Evolutionary conservation across 805 yeast species (phyloP), one percentile per base, ranked within the genome.

Genomic region (Candida arabinofermentans): DNA sequence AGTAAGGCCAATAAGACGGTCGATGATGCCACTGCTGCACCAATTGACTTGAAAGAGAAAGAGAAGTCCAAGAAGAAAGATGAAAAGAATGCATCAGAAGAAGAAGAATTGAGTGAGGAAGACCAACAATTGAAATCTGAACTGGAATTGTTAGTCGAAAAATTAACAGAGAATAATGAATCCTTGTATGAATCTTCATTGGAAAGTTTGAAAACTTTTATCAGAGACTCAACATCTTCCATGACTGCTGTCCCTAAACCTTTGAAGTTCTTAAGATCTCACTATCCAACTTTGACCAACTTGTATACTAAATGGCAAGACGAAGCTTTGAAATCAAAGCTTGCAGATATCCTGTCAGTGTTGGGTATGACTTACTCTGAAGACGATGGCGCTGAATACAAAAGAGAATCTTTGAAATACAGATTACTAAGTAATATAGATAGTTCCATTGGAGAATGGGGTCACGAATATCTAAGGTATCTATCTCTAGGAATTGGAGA

Each of bases 221-320:
- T 93, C 55, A 79, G 87, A 51, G 95, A 93, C 41, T 86, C 97
- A 10, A 93, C 99, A 3, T 86, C 96, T 29, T 90, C 97, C 8
- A 93, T 93, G 97, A 93, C 99, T 2, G 99, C 99, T 3, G 99
- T 93, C 39, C 99, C 99, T 29, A 93, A 93, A 65, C 99, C 99
- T 5, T 77, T 93, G 67, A 95, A 93, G 70, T 93, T 93, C 61
- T 74, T 93, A 50, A 80, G 96, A 57, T 96, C 97, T 7, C 86
- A 81, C 57, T 93, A 83, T 60, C 81, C 83, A 17, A 56, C 72
- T n/a, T 71, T 93, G 55, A 77, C 78, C 26, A 74, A 70, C 41
- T 66, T 86, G 30, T 85, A 83, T 62, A 81, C 76, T 27, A 69
- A 71, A 27, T 88, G 96, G 96, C 65, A 71, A 10, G 51, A 54